Base-by-base conservation (phyloP, 805 yeast species). In the Myxozyma monticola region DNA sequence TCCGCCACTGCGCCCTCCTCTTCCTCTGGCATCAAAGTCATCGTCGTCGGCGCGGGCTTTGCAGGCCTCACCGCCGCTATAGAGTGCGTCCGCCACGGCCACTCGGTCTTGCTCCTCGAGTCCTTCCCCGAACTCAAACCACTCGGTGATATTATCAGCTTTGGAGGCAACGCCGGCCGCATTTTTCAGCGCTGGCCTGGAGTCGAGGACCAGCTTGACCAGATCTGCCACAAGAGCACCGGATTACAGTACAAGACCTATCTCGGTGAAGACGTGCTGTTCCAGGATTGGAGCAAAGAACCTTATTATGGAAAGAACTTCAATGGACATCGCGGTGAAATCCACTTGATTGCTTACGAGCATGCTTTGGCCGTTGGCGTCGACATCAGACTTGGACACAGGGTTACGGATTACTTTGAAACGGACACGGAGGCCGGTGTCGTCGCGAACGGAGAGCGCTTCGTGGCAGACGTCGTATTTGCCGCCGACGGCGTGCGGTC, bases 31-130 rank as follows among this genome's bases (percentile, higher is more conserved):
- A n/a, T 30, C 10, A 35, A 40, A 26, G 36, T 40, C 8, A 4
- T 40, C 20, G 17, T 30, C 22, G 36, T 40, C 36, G 43, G 43
- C 18, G 43, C 43, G 4, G 35, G 43, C 43, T 40, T 40, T 18
- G 43, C 42, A 15, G 36, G 43, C 15, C 43, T 40, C 36, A 40
- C 43, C 7, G 43, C 43, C 17, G 43, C 36, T 24, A 40, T 40
- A 17, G 43, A 40, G 36, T 8, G 43, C 26, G 36, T 29, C 14
- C 36, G 36, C 21, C 36, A 40, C 34, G 42, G 42, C 2, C 43
- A 40, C 28, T 20, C 20, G 24, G 36, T 40, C 20, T 29, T 36
- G 26, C 43, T 40, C 26, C 43, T 40, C 36, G 43, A 40, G 20
- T 40, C 43, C 18, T 28, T 40, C 26, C 43, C 43, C 36, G 43